Base-by-base conservation (phyloP, 331 rosid genomes). In the Malus hybrid region DNA sequence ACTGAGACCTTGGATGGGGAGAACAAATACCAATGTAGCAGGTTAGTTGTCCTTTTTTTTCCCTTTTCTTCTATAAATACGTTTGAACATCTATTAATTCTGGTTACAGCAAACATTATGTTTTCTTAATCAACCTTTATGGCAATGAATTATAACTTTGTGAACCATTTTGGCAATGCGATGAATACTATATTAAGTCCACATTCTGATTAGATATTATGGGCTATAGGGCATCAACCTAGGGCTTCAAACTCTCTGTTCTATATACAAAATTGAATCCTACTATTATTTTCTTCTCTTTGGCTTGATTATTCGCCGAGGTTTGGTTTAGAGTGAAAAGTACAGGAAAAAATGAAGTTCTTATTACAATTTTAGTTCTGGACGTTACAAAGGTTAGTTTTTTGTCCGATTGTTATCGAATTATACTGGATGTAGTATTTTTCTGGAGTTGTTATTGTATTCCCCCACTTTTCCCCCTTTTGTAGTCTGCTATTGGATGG, bases 1-100 rank as follows among this genome's bases (percentile, higher is more conserved):
- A 88, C 97, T 2, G 99, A 94, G 89, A 82, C 83, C 77, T 85
- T 94, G 81, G 99, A 92, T 75, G 99, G 97, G 73, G 97, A 90
- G 78, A 94, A 94, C 85, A 94, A 90, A 86, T 94, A 94, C 85
- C 91, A 85, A 64, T 94, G 99, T 86, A 74, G 81, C 89, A 90
- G 99, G 99, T 94, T 78, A 72, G 90, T 71, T 82, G 71, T 34
- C 16, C 13, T 3, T 10, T 10, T 42, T 42, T 42, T 10, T 10
- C 48, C 48, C 13, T 10, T 62, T 67, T 77, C 68, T 76, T 68
- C 78, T 24, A 10, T 67, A 77, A 77, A 34, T 39, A 31, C 78
- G 14, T 71, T 73, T 12, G 36, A 76, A 55, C 24, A 46, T 52
- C 61, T 62, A 57, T 70, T 27, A 42, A 39, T 81, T n/a, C 15